A percentile compares a stretch with the other conserved stretches of the same genome.
phyloP scores from a whole-genome alignment of 768 basidiomycete species.

The Piloderma croceum region DNA sequence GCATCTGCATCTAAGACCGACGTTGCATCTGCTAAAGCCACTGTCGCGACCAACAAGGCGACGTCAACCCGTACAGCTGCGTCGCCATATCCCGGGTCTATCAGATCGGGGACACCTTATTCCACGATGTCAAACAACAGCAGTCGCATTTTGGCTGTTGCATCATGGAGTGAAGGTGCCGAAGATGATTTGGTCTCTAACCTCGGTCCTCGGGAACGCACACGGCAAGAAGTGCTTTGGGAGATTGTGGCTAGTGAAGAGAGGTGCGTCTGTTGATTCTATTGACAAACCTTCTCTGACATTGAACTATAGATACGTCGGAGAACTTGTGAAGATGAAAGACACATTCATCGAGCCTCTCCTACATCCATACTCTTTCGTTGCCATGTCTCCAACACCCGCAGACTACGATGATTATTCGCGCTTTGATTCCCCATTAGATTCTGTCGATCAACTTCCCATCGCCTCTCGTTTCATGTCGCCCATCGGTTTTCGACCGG shows the following conservation, averaged over 20 bases:
- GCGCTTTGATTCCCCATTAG: constrained; percentile 55
- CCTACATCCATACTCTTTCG: constrained; percentile 71
- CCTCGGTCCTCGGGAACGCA: constrained; percentile 88
- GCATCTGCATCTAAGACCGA: constrained; percentile 62
- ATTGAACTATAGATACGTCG: constrained; percentile 69
- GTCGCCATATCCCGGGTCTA: constrained; percentile 61
- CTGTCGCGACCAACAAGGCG: constrained; percentile 37
- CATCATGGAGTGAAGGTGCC: constrained; percentile 91
- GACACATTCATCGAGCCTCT: constrained; percentile 89
- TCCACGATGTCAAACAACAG: constrained; percentile 70
- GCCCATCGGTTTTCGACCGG: constrained; percentile 42
- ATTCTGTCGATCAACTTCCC: constrained; percentile 71
- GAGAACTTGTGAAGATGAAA: constrained; percentile 85
- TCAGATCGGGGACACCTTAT: constrained; percentile 79
- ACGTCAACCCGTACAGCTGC: constrained; percentile 61
- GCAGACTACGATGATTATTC: constrained; percentile 63
- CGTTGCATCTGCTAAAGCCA: constrained; percentile 38
- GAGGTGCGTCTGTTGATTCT: constrained; percentile 48
- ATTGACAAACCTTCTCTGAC: constrained; percentile 2
- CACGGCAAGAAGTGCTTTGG: constrained; percentile 92
- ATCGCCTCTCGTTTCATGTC: constrained; percentile 93
- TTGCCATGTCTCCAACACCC: constrained; percentile 42
- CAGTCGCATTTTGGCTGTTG: constrained; percentile 68
- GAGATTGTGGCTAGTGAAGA: constrained; percentile 97
- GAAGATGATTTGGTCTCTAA: constrained; percentile 93